Evolutionary conservation across 208 protist genomes (phyloP).

Genomic region (Acanthamoeba castellanii): DNA sequence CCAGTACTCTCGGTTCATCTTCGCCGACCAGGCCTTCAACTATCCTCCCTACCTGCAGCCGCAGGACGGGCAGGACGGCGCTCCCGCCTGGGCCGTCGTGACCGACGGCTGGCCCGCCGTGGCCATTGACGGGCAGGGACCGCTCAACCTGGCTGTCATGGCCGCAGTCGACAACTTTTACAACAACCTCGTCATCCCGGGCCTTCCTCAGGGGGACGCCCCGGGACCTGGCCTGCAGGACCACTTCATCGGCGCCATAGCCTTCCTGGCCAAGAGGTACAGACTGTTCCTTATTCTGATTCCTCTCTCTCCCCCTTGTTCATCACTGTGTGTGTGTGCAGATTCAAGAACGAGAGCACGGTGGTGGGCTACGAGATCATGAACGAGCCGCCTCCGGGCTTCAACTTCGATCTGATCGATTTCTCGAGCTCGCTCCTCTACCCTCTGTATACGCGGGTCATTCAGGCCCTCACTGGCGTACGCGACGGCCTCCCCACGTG

Average conservation of each 20-base stretch:
- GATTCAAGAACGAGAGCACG: background rate
- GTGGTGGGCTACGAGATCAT: conserved; percentile 43
- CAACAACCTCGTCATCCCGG: background rate
- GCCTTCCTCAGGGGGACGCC: conserved; percentile 13
- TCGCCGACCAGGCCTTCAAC: background rate
- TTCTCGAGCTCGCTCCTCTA: background rate
- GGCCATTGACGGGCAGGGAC: background rate
- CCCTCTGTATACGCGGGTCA: background rate
- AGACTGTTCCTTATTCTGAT: too few species aligned
- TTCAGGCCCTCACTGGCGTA: background rate
- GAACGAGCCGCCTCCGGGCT: conserved; percentile 17
- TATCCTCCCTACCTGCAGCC: background rate
- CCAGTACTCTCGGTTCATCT: conserved; percentile 32
- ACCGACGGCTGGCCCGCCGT: background rate
- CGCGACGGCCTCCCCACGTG: conserved; percentile 8
- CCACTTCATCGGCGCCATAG: conserved; percentile 16
- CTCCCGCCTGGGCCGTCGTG: background rate
- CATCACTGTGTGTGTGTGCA: too few species aligned
- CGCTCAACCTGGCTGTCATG: conserved; percentile 10
- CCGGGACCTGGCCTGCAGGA: conserved; percentile 28
- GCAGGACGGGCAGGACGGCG: background rate
- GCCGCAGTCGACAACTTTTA: conserved; percentile 26
- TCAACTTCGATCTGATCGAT: background rate
- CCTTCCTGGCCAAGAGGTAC: background rate
- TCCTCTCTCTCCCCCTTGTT: background rate